Evolutionary conservation across 2,329 filamentous ascomycete genomes (phyloP), one percentile per base, ranked within the genome.

Genomic region (Graphilbum ipis-grandicollis): DNA sequence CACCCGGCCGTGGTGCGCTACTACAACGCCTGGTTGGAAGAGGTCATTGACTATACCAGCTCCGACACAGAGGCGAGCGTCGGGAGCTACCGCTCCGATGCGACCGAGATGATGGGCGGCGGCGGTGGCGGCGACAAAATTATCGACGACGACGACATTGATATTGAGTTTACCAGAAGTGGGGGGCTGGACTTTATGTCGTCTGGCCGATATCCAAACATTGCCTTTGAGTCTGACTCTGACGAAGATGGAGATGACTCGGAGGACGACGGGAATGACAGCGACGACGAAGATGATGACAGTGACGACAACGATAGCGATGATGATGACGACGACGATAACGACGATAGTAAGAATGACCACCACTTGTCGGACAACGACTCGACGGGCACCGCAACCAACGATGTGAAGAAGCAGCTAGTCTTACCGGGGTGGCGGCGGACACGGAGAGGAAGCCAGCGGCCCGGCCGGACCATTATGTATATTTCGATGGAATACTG

Each of bases 401-500:
- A 44, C 18, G 37, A 43, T 13, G 19, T 34, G 3, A 21, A 28
- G 9, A 18, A 23, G 1, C 35, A 19, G 3, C 22, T 34, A 9
- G 34, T 17, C 2, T 28, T 39, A 1, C 35, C 39, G 1, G 36
- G 30, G 7, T 43, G 39, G 39, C 35, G 29, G 28, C 52, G 48
- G 29, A 39, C 38, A 10, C 46, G 48, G 1, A 39, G 46, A n/a
- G 51, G 48, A 32, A 57, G 57, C 31, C 62, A 68, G 38, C 63
- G 68, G 31, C 58, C 71, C 4, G 68, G 71, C 41, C 71, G 71
- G 36, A 86, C 79, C 0, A 77, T 86, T 7, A 66, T 98, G 31
- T 98, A 94, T 53, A 96, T 98, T 39, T 90, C 93, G 42, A 98
- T 98, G 90, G 90, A 98, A 52, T 93, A 94, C 47, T 98, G 90